Conservation (phyloP, 2,329 filamentous ascomycete genomes). For the Fusarium marasasianum region DNA sequence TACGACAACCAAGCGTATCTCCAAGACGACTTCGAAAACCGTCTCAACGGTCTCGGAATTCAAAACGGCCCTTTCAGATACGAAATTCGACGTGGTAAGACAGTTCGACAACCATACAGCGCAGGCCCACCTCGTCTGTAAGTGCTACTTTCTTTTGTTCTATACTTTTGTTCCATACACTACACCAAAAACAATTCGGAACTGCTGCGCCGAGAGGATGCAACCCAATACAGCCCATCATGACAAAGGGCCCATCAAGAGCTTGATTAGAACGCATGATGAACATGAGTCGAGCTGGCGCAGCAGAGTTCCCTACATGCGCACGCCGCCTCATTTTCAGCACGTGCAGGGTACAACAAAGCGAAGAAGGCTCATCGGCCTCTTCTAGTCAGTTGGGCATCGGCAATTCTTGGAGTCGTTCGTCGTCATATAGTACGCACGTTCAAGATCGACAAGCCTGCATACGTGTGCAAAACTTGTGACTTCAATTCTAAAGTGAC, state of each 20-base stretch:
- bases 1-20: conserved; percentile 27
- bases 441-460: conserved; percentile 2
- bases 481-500: neutral
- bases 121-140: conserved; percentile 41
- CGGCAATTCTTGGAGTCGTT: conserved; percentile 10
- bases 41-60: conserved; percentile 45
- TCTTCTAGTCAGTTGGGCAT: neutral
- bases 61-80: conserved; percentile 43
- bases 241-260: neutral
- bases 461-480: neutral
- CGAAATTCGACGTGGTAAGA: conserved; percentile 47
- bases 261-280: conserved; percentile 14
- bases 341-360: conserved; percentile 9
- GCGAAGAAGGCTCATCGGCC: conserved; percentile 9
- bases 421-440: conserved; percentile 20
- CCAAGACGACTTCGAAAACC: conserved; percentile 41
- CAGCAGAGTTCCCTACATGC: conserved; percentile 10
- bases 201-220: neutral
- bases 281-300: conserved; percentile 16
- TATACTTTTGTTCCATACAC: neutral
- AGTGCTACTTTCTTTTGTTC: conserved; percentile 33
- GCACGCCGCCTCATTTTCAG: conserved; percentile 1
- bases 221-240: conserved; percentile 6
- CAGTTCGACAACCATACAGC: conserved; percentile 42
- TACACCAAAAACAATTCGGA: neutral